Evolutionary conservation across 441 rosid genomes (phyloP).

Genomic region (Lepidium campestre): DNA sequence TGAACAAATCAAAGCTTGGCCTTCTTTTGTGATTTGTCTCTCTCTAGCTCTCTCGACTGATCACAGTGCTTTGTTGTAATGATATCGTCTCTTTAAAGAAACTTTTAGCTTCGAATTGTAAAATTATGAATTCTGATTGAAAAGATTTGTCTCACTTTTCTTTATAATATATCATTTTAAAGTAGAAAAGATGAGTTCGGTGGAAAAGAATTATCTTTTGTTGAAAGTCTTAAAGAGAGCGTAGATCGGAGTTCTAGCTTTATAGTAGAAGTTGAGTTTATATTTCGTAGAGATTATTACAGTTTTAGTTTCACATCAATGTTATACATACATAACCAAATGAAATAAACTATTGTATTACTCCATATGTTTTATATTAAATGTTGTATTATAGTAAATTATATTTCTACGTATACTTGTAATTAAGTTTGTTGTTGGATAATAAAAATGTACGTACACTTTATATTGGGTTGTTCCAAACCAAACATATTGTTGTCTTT

Average conservation of each 20-base stretch:
- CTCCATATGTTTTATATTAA: too few species aligned
- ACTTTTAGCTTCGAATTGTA: conserved; percentile 6
- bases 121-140: neutral
- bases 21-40: conserved; percentile 1
- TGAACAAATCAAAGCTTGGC: conserved; percentile 50
- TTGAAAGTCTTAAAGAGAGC: neutral
- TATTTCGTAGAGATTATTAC: neutral
- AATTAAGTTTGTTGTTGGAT: neutral
- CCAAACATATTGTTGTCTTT: neutral
- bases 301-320: too few species aligned
- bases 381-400: too few species aligned
- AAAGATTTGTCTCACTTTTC: neutral
- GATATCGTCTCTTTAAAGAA: conserved; percentile 23
- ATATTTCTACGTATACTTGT: neutral
- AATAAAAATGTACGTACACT: neutral
- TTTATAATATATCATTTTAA: neutral
- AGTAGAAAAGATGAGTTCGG: conserved; percentile 12
- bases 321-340: too few species aligned
- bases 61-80: conserved; percentile 16
- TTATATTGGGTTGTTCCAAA: neutral
- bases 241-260: neutral
- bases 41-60: conserved; percentile 1
- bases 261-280: neutral
- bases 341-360: too few species aligned
- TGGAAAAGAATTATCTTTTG: neutral